Base-by-base conservation (phyloP, 2,329 filamentous ascomycete genomes). In the Huntiella decipiens region DNA sequence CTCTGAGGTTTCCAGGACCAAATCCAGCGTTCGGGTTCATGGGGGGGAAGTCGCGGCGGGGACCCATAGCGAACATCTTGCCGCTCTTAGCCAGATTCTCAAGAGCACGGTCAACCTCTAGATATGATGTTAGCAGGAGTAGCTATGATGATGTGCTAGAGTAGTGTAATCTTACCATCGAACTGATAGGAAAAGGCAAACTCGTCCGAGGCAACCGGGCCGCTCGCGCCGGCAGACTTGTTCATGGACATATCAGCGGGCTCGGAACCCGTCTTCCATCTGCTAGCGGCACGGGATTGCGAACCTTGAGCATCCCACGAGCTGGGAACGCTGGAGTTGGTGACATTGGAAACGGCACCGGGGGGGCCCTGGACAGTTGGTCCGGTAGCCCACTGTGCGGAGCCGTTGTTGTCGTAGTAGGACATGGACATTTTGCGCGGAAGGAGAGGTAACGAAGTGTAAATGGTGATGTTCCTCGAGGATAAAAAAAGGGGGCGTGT, bases 71-170 rank as follows among this genome's bases (percentile, higher is more conserved):
- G 64, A 88, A 91, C 66, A 87, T 79, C 70, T 96, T 96, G 57
- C 87, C 87, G 61, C 87, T 94, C 73, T 96, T 96, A 58, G 88
- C 74, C 51, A 98, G 74, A 63, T 96, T 96, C 58, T 96, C 91
- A 57, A 88, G 78, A 54, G 88, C 88, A 60, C 88, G 81, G 54
- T 96, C 91, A 56, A 98, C 86, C 74, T 98, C 91, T 94, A 34
- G 15, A 32, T 35, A 3, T 3, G 12, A 10, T 7, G 34, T 47
- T 47, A 47, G 45, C n/a, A 43, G 13, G 32, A 33, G 13, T 32
- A 10, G 10, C 37, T n/a, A 12, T 12, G 7, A 28, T 10, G 8
- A 28, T 7, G 3, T 7, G 6, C 6, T 28, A 2, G 4, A 32
- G 13, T 28, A 28, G 22, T 28, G 7, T 28, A 4, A 28, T 28